Percentiles rank a stretch among this genome's conserved stretches.
Evolutionary conservation across 2,329 filamentous ascomycete species (phyloP).

Genomic region (Beauveria bassiana): DNA sequence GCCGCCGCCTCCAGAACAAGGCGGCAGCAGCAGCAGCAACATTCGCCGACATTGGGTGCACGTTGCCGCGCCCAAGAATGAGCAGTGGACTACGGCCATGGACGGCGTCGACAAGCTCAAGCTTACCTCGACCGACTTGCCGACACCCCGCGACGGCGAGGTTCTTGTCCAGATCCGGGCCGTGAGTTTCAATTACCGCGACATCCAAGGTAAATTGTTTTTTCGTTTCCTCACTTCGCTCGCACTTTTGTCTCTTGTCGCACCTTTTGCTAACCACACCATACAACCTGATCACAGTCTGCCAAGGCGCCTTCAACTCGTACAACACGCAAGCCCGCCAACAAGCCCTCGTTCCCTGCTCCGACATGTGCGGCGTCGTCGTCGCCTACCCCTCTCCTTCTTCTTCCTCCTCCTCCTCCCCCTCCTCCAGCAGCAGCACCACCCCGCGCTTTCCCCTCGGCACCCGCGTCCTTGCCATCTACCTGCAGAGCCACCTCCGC

Average conservation of each 20-base stretch:
- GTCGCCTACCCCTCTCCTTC: slow-evolving; percentile 32
- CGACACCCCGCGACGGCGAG: slow-evolving; percentile 41
- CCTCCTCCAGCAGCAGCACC: slow-evolving; percentile 20
- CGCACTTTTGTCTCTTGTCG: too few relatives aligned
- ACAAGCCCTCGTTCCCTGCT: slow-evolving; percentile 51
- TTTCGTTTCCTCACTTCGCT: not conserved
- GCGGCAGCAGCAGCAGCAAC: not conserved
- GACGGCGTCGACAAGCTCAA: slow-evolving; percentile 48
- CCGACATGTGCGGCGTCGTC: slow-evolving; percentile 62
- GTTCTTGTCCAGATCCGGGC: slow-evolving; percentile 40
- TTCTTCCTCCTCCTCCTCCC: slow-evolving; percentile 26
- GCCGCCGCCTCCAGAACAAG: too few relatives aligned
- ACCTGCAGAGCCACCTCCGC: slow-evolving; percentile 48
- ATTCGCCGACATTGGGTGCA: slow-evolving; percentile 12
- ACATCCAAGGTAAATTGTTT: slow-evolving; percentile 35
- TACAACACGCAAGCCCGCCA: slow-evolving; percentile 39
- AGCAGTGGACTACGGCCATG: slow-evolving; percentile 48
- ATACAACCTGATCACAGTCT: slow-evolving; percentile 34
- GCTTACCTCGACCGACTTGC: slow-evolving; percentile 35
- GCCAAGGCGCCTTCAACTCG: slow-evolving; percentile 59
- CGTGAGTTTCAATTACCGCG: slow-evolving; percentile 43
- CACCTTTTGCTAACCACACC: too few relatives aligned
- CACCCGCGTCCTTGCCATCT: slow-evolving; percentile 60
- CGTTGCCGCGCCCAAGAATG: slow-evolving; percentile 20
- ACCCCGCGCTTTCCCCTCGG: slow-evolving; percentile 39